Percentiles rank a stretch among this genome's conserved stretches.
Evolutionary conservation across 805 yeast species (phyloP).

Genomic region (Schizosaccharomyces lindneri): DNA sequence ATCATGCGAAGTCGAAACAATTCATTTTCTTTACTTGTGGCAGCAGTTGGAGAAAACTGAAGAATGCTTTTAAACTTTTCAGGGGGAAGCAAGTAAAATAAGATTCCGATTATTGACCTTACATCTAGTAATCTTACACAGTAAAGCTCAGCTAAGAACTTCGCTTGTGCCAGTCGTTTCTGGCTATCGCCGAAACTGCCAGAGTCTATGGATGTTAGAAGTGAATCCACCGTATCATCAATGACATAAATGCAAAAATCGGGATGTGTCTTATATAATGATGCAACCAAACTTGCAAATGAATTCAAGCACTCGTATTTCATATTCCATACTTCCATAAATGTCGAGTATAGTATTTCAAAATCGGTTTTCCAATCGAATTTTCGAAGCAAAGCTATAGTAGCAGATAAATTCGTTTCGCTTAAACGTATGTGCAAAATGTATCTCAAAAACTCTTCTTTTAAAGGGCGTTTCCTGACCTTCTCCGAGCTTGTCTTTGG

Average conservation of each 20-base stretch:
- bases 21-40: constrained; percentile 17
- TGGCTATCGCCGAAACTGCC: constrained; percentile 36
- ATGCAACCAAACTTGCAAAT: constrained; percentile 25
- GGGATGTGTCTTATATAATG: constrained; percentile 16
- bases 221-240: constrained; percentile 41
- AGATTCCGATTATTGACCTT: constrained; percentile 1
- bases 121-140: constrained; percentile 22
- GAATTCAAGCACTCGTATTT: constrained; percentile 28
- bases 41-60: background rate
- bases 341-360: constrained; percentile 18
- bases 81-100: background rate
- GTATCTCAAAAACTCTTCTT: constrained; percentile 21
- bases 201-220: constrained; percentile 38
- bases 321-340: constrained; percentile 36
- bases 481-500: constrained; percentile 17
- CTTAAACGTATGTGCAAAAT: constrained; percentile 29
- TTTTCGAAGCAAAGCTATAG: constrained; percentile 18
- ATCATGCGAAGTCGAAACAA: constrained; percentile 46
- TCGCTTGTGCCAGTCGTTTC: constrained; percentile 33
- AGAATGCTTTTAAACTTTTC: background rate
- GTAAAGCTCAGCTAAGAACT: constrained; percentile 33
- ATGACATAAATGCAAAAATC: constrained; percentile 23
- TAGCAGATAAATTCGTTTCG: constrained; percentile 14
- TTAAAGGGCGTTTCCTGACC: constrained; percentile 10
- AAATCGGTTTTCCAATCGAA: constrained; percentile 23